Conservation (phyloP, 352 stramenopile species). For the Pythium folliculosum region DNA sequence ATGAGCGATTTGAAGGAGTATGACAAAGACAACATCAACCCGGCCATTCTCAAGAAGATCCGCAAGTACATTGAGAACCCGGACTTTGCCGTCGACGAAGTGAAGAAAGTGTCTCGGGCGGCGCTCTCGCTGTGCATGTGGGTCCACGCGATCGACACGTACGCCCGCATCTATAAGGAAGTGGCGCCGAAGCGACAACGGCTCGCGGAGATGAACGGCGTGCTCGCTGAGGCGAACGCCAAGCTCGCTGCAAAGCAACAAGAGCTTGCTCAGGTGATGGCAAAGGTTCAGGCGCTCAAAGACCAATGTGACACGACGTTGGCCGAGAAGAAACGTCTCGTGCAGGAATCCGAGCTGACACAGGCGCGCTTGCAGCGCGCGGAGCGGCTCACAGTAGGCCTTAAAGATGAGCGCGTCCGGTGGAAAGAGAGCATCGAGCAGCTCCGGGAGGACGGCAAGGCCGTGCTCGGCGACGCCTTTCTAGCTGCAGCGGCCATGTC, state of each 20-base stretch:
- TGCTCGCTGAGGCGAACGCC: constrained; percentile 70
- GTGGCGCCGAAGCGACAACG: constrained; percentile 76
- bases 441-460: constrained; percentile 44
- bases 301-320: constrained; percentile 64
- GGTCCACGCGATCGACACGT: constrained; percentile 84
- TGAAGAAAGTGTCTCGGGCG: constrained; percentile 79
- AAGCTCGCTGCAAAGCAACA: constrained; percentile 70
- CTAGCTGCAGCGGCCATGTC: constrained; percentile 58
- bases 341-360: constrained; percentile 66
- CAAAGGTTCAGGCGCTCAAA: constrained; percentile 55
- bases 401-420: constrained; percentile 68
- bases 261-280: constrained; percentile 59
- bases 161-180: constrained; percentile 71
- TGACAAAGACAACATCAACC: constrained; percentile 78
- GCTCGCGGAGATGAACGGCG: constrained; percentile 70
- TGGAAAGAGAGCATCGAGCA: constrained; percentile 70
- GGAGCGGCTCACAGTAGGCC: constrained; percentile 61
- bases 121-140: constrained; percentile 90
- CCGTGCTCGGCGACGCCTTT: constrained; percentile 63
- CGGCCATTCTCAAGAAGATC: constrained; percentile 63
- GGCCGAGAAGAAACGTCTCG: constrained; percentile 64
- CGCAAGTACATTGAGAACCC: constrained; percentile 85
- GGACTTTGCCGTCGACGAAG: constrained; percentile 81
- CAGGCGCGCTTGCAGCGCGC: constrained; percentile 54
- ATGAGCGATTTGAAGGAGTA: constrained; percentile 87